A percentile compares a stretch with the other conserved stretches of the same genome.
phyloP scores from a whole-genome alignment of 2,329 filamentous ascomycete genomes.

The Neopestalotiopsis sp. region DNA sequence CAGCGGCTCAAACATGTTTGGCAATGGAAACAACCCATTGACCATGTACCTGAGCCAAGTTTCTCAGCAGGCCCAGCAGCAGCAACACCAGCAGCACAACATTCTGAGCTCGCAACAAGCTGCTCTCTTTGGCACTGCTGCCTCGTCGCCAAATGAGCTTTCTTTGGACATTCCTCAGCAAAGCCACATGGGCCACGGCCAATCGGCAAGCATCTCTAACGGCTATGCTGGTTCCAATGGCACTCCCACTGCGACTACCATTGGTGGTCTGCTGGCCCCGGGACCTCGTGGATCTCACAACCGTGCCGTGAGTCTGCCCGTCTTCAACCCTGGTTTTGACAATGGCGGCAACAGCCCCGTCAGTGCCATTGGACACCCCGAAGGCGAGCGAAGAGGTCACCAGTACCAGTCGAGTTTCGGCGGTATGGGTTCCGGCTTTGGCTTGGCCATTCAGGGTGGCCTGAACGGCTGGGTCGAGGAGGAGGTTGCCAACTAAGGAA shows the following conservation, averaged over 20 bases:
- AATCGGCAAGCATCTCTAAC: slow-evolving; percentile 70
- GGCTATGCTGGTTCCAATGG: slow-evolving; percentile 60
- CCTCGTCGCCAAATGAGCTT: slow-evolving; percentile 62
- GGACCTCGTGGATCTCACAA: slow-evolving; percentile 68
- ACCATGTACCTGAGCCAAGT: slow-evolving; percentile 93
- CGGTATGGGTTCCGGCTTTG: slow-evolving; percentile 64
- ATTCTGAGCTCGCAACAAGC: slow-evolving; percentile 77
- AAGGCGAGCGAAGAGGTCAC: slow-evolving; percentile 65
- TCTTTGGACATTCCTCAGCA: slow-evolving; percentile 64
- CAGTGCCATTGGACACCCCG: slow-evolving; percentile 50
- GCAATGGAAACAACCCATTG: slow-evolving; percentile 83
- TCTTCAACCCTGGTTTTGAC: slow-evolving; percentile 67
- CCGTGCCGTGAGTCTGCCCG: slow-evolving; percentile 87
- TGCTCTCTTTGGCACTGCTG: slow-evolving; percentile 77
- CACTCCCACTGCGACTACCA: slow-evolving; percentile 67
- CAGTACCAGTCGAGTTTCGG: slow-evolving; percentile 70
- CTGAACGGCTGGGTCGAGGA: slow-evolving; percentile 73
- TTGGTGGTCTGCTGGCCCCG: slow-evolving; percentile 78
- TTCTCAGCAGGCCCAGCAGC: slow-evolving; percentile 72
- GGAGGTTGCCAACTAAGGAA: slow-evolving; percentile 61
- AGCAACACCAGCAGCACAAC: slow-evolving; percentile 77
- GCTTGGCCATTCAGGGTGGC: slow-evolving; percentile 66
- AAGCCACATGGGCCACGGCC: slow-evolving; percentile 66
- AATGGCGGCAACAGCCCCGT: slow-evolving; percentile 60
- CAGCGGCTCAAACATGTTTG: slow-evolving; percentile 73